A percentile compares a stretch with the other conserved stretches of the same genome.
These are phyloP conservation scores for Niebla homalea DNA, from an alignment of 495 filamentous ascomycete genomes.

Conservation along the genomic window DNA sequence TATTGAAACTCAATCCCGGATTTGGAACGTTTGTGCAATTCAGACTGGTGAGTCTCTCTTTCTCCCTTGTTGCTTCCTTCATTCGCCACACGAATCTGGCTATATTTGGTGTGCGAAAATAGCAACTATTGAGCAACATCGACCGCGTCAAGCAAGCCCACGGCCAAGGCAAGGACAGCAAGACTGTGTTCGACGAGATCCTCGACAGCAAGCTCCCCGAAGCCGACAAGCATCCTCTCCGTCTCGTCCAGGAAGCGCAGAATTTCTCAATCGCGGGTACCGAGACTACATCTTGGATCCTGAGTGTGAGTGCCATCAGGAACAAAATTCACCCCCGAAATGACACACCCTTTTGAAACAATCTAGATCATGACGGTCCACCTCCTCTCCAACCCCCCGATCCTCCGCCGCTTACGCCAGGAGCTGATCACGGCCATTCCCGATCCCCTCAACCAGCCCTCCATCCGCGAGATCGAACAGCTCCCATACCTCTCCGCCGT, in stretches of 20 bases:
- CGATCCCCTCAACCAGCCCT: slow-evolving; percentile 6
- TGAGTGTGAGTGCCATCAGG: neutral
- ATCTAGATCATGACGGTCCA: slow-evolving; percentile 17
- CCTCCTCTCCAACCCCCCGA: slow-evolving; percentile 13
- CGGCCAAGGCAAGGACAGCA: slow-evolving; percentile 9
- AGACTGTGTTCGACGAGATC: slow-evolving; percentile 29
- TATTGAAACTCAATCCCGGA: slow-evolving; percentile 4
- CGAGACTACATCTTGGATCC: slow-evolving; percentile 26
- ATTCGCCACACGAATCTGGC: neutral
- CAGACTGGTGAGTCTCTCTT: neutral
- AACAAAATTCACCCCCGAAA: neutral
- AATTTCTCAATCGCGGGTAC: slow-evolving; percentile 29
- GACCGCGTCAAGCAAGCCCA: neutral
- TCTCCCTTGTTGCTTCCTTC: neutral
- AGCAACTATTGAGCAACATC: slow-evolving; percentile 12
- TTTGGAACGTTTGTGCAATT: slow-evolving; percentile 2
- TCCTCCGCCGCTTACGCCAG: slow-evolving; percentile 14
- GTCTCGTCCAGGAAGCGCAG: slow-evolving; percentile 29
- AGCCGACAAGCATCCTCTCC: slow-evolving; percentile 19
- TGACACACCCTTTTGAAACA: neutral
- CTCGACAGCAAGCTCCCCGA: slow-evolving; percentile 19
- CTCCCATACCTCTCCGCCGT: slow-evolving; percentile 17
- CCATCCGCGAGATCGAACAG: slow-evolving; percentile 8
- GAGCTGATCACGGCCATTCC: slow-evolving; percentile 20
- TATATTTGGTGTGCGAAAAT: neutral